Evolutionary conservation across 2,329 filamentous ascomycete genomes (phyloP).

Genomic region (Apiospora kogelbergensis): DNA sequence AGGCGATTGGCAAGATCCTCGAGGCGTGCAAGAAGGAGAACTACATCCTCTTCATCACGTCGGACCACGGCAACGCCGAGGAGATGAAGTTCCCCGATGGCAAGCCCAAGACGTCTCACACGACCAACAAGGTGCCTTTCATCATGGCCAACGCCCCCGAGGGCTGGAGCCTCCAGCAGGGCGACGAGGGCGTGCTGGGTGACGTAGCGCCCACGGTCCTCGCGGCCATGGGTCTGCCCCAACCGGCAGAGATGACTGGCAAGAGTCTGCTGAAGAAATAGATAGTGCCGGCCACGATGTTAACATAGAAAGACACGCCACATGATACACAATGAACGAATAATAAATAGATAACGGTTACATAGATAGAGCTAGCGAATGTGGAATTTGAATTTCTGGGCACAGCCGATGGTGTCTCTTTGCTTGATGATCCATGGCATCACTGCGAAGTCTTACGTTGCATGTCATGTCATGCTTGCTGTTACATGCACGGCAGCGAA

Average conservation of each 20-base stretch:
- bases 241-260: conserved; percentile 92
- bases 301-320: conserved; percentile 16
- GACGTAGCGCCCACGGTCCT: conserved; percentile 96
- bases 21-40: conserved; percentile 91
- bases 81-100: conserved; percentile 98
- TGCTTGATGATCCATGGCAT: no score
- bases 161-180: conserved; percentile 82
- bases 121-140: conserved; percentile 95
- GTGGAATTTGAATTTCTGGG: conserved; percentile 16
- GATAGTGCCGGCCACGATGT: not conserved
- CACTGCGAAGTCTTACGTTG: no score
- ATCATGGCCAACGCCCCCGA: conserved; percentile 96
- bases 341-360: conserved; percentile 1
- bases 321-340: not conserved
- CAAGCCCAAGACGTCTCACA: conserved; percentile 97
- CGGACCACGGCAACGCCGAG: conserved; percentile 97
- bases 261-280: conserved; percentile 79
- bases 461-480: no score
- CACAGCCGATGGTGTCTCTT: conserved; percentile 6
- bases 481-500: no score
- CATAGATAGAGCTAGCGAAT: conserved; percentile 10
- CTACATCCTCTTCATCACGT: conserved; percentile 92
- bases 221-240: conserved; percentile 83
- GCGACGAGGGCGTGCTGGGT: conserved; percentile 79
- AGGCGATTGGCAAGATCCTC: conserved; percentile 88